Base-by-base conservation (phyloP, 1,284 basidiomycete species). In the Cystobasidiaceae sp. region DNA sequence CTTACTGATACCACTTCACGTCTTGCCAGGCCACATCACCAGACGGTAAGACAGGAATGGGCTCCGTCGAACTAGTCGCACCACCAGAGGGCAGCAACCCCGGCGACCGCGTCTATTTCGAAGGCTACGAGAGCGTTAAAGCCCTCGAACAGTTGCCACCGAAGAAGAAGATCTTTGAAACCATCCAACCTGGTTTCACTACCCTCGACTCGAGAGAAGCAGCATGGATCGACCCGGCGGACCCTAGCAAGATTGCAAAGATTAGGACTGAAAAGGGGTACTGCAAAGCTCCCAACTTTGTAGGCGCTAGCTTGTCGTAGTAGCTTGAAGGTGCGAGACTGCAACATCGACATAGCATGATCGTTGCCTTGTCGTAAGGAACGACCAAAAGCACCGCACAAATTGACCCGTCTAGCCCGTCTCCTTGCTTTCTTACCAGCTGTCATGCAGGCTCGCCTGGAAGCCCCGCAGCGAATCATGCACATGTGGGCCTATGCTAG, bases 131-230 rank as follows among this genome's bases (percentile, higher is more conserved):
- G n/a, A 62, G 70, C 28, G 67, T 70, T 43, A 46, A 51, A 21
- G 52, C 72, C 13, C 66, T 74, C 48, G 73, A 74, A 41, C 60
- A 56, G 30, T 30, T 58, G 2, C 57, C 55, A 78, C 93, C 93
- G 9, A 97, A 97, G 80, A 96, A 94, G 81, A 97, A 97, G 80
- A 88, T 96, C 32, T 97, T 94, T 72, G 93, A 97, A 80, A 87
- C 90, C 0, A 84, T 97, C 55, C 93, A 52, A 27, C 44, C 48
- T 84, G 89, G 87, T 19, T 94, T 97, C 76, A 91, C 82, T 45
- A 96, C 93, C 2, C 81, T 96, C 17, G 87, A 92, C 67, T 84
- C 83, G 19, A 83, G 80, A 71, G 93, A 94, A 74, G 92, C 91
- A 27, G 90, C 89, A 19, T 97, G 93, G 93, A 79, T 93, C 61